Evolutionary conservation across 139 green algal species (phyloP), one percentile per base, ranked within the genome.

Genomic region (Zygnema cylindricum): DNA sequence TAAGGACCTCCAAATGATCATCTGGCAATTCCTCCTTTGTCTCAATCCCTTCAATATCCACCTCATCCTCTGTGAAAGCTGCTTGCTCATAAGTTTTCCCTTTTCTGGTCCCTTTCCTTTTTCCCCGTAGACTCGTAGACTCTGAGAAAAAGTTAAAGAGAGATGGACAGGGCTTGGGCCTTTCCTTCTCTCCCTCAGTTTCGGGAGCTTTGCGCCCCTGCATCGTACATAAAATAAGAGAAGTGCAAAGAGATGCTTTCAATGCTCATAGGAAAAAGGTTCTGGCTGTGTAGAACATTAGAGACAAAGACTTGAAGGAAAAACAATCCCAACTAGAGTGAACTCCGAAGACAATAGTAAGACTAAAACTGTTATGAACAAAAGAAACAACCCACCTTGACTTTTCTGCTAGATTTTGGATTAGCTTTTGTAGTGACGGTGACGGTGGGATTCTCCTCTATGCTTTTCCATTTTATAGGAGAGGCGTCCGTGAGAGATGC

Each of bases 1-100:
- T 63, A 55, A 84, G 77, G 25, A 84, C 55, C 77, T 84, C 77
- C 40, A 7, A 55, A 42, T 84, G 77, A 41, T 41, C 71, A n/a
- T 7, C 71, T 16, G 71, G 38, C 71, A 79, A 7, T 43, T 79
- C 49, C 7, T 63, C 7, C 49, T 63, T 16, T 7, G 49, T 16
- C 16, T 16, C 49, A 25, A 7, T 16, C 16, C 49, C 71, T 11
- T 40, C 71, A 79, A 41, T 23, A 16, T 79, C 71, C 36, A 54
- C 3, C 71, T 79, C 71, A 3, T 11, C 71, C 16, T 79, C 71
- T 30, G 30, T 25, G 57, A 73, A 25, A 73, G 30, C 25, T 30
- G 25, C 30, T 30, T 73, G 30, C 57, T 73, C 57, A 30, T 35
- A 30, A 35, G 57, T 30, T 30, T 35, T 25, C 57, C 57, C 30